These are phyloP conservation scores for Colletotrichum magnum DNA, from an alignment of 2,329 filamentous ascomycete species.

Conservation along the genomic window DNA sequence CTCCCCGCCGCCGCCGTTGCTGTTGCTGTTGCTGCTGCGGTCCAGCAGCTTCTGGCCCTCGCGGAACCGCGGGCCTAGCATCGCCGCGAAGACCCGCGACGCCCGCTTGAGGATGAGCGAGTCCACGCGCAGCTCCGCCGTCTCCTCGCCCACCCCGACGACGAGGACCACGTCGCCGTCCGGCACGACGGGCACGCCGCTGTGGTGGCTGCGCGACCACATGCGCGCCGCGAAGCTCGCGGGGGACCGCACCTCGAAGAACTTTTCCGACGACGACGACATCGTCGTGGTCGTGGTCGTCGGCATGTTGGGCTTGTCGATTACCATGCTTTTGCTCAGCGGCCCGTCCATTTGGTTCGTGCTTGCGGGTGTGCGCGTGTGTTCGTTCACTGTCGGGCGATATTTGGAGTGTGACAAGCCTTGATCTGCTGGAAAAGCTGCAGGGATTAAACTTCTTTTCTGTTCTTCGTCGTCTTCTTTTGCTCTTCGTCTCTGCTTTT, in stretches of 20 bases:
- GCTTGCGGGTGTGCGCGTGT: neutral
- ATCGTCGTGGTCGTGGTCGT: constrained; percentile 24
- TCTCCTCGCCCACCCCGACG: constrained; percentile 40
- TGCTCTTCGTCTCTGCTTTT: neutral
- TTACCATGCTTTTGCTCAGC: constrained; percentile 27
- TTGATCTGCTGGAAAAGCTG: neutral
- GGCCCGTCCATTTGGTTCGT: constrained; percentile 22
- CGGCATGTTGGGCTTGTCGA: constrained; percentile 29
- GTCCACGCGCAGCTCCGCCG: constrained; percentile 37
- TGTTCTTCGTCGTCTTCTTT: neutral
- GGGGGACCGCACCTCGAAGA: constrained; percentile 38
- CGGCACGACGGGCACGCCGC: constrained; percentile 34
- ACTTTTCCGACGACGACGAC: constrained; percentile 21
- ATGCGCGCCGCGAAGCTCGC: constrained; percentile 39
- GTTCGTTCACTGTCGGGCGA: neutral
- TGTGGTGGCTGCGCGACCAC: constrained; percentile 35
- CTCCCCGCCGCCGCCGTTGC: constrained; percentile 1
- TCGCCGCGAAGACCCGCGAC: constrained; percentile 46
- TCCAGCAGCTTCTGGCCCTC: constrained; percentile 43
- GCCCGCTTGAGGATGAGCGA: constrained; percentile 45
- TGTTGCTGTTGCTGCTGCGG: neutral
- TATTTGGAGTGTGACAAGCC: no score
- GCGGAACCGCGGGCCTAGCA: constrained; percentile 44
- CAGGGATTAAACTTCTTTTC: neutral
- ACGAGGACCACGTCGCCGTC: constrained; percentile 44